Conservation (phyloP, 129 eudicot species). For the Tanacetum coccineum region DNA sequence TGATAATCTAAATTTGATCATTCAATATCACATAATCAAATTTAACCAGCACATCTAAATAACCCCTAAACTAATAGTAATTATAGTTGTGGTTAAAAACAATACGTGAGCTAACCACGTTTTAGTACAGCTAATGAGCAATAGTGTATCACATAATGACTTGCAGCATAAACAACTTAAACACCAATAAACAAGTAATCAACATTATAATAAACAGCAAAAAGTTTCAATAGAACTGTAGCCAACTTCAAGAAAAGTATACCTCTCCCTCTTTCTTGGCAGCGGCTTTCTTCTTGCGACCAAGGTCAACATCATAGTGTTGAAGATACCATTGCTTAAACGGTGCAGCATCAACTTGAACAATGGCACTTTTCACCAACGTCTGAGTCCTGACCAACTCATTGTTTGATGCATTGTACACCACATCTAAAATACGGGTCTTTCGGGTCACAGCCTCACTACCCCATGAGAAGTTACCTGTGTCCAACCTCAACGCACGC, state of each 20-base stretch:
- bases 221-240: no score
- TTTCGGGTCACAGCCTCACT: slow-evolving; percentile 59
- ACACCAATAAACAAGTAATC: neutral
- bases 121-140: no score
- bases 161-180: neutral
- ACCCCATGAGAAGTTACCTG: no score
- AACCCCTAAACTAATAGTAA: neutral
- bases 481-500: no score
- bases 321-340: slow-evolving; percentile 58
- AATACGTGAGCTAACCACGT: no score
- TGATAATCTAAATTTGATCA: no score
- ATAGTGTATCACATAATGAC: neutral
- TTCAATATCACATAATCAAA: no score
- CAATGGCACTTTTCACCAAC: slow-evolving; percentile 48
- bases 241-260: no score
- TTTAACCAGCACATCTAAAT: no score
- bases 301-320: slow-evolving; percentile 52
- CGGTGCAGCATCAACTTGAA: slow-evolving; percentile 62
- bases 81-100: no score
- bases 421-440: slow-evolving; percentile 54
- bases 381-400: slow-evolving; percentile 55
- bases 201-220: no score
- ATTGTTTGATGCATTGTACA: slow-evolving; percentile 42
- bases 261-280: slow-evolving; percentile 34
- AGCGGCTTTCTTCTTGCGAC: slow-evolving; percentile 40